Base-by-base conservation (phyloP, 768 basidiomycete genomes). In the Termitomyces sp. region DNA sequence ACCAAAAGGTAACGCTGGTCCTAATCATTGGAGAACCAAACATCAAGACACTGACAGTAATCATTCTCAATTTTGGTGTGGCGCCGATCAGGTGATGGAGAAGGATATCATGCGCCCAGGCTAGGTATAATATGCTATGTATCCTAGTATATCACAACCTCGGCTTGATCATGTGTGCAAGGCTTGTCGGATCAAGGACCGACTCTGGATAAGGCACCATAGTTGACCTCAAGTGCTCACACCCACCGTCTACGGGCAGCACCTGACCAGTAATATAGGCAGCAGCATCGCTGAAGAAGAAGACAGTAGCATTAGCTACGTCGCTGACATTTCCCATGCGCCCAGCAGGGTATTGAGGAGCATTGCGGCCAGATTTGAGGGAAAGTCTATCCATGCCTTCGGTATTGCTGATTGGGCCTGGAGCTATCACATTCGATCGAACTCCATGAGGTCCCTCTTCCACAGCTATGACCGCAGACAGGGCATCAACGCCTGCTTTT, bases 381-480 rank as follows among this genome's bases (percentile, higher is more conserved):
- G 69, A 62, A 31, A 91, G 78, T n/a, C 52, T 43, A 25, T 53
- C 43, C 52, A 53, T 45, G 20, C 52, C 52, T 67, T 89, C 92
- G 1, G 96, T 97, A 10, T 77, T 83, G 5, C 63, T 80, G 54
- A 96, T 95, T 6, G 90, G 86, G 3, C 94, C 89, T 5, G 92
- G 91, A 3, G 91, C 80, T 61, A 94, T 85, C 44, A 90, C 84
- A 62, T 93, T 97, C 16, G 91, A 91, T 43, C 95, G 85, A 18
- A 98, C 85, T n/a, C 96, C 96, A 61, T 84, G 81, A 4, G 95
- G 96, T 1, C 95, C 96, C 72, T 96, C 94, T 72, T 98, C 95
- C 12, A 96, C 82, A 2, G 95, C 94, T 25, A 98, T 71, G 3
- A 91, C 94, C 1, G 80, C 78, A 52, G 90, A 91, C 5, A 94